Conservation (phyloP, 495 filamentous ascomycete species). For the Aspergillus diversus region DNA sequence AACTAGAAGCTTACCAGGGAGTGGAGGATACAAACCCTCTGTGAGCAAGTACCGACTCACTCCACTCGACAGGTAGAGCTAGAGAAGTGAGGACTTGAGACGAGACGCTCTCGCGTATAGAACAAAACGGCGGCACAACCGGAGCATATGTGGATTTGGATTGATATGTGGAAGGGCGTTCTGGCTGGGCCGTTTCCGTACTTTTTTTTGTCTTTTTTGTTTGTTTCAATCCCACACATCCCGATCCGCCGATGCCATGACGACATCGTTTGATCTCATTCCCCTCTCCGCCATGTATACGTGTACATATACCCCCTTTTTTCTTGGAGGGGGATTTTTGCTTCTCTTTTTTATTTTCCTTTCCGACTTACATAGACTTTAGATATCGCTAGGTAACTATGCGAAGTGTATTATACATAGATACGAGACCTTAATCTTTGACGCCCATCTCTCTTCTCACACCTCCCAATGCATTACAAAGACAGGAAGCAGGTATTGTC, state of each 20-base stretch:
- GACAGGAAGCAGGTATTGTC: no score
- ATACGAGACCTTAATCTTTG: neutral
- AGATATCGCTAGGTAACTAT: neutral
- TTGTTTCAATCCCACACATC: neutral
- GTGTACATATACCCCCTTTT: neutral
- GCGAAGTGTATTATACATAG: neutral
- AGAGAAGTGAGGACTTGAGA: neutral
- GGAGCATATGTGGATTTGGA: neutral
- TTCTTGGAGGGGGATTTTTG: neutral
- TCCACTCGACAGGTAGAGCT: neutral
- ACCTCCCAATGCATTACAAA: no score
- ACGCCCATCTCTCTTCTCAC: neutral
- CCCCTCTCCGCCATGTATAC: neutral
- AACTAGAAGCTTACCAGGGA: conserved; percentile 60
- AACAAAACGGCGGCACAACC: neutral
- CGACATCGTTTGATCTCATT: neutral
- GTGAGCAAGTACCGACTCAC: conserved; percentile 19
- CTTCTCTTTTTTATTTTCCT: neutral
- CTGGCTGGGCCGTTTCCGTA: neutral
- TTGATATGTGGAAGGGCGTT: neutral
- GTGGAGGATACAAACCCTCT: conserved; percentile 31
- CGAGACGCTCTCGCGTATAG: neutral
- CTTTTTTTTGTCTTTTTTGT: neutral
- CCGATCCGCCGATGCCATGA: neutral
- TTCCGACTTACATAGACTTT: neutral